phyloP scores from a whole-genome alignment of 1,284 basidiomycete species.

The Cutaneotrichosporon spelunceum region DNA sequence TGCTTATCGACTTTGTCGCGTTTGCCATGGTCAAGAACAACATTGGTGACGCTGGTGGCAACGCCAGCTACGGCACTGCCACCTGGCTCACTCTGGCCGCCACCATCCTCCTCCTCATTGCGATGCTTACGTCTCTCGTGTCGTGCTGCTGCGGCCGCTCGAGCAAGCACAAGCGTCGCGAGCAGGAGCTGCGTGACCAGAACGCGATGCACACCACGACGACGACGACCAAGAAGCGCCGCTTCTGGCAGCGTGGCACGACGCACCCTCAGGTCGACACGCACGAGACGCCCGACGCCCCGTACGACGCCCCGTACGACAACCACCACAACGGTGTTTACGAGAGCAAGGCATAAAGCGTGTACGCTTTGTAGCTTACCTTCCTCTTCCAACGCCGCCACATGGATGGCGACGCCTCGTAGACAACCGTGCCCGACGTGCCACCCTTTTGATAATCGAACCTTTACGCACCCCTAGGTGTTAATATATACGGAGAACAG shows the following conservation, averaged over 20 bases:
- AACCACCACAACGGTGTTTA: not conserved
- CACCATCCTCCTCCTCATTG: conserved; percentile 41
- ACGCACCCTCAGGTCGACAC: too few relatives aligned
- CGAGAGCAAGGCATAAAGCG: not conserved
- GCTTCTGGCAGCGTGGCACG: not conserved
- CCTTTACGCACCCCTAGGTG: conserved; percentile 1
- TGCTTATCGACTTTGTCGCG: conserved; percentile 44
- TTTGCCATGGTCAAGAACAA: conserved; percentile 36
- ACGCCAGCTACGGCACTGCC: conserved; percentile 33
- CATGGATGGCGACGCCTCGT: too few relatives aligned
- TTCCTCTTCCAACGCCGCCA: too few relatives aligned
- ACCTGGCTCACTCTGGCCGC: conserved; percentile 45
- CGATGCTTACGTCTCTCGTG: conserved; percentile 37
- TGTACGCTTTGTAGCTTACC: too few relatives aligned
- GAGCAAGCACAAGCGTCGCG: conserved; percentile 20
- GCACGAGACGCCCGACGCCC: too few relatives aligned
- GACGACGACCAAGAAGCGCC: not conserved
- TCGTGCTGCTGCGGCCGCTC: conserved; percentile 33
- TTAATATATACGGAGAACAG: conserved; percentile 10
- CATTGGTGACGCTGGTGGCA: conserved; percentile 30
- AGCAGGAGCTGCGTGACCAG: conserved; percentile 1
- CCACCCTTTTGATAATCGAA: not conserved
- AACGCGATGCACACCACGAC: not conserved
- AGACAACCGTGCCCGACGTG: not conserved
- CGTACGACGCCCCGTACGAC: not conserved